Conservation (phyloP, 169 alveolate genomes). For the Theileria luwenshuni region DNA sequence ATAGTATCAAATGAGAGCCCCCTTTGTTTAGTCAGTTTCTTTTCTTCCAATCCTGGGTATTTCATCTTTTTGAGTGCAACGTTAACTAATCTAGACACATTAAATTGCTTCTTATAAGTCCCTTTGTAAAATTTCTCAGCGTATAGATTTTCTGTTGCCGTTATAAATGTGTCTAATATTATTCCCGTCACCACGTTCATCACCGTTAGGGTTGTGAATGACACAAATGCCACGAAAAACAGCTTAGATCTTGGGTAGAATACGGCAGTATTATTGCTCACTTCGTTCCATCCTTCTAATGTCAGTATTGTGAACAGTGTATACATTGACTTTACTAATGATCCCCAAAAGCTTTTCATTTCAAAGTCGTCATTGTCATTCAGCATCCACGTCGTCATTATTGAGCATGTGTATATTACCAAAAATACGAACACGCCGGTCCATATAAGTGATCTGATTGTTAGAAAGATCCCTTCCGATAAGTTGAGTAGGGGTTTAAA, state of each 20-base stretch:
- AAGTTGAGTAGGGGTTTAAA: slow-evolving; percentile 14
- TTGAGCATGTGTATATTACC: slow-evolving; percentile 50
- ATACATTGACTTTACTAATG: slow-evolving; percentile 68
- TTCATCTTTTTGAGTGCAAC: too few species aligned
- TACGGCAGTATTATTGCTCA: slow-evolving; percentile 68
- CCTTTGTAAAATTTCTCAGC: slow-evolving; percentile 29
- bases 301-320: slow-evolving; percentile 73
- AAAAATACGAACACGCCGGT: slow-evolving; percentile 43
- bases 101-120: slow-evolving; percentile 8
- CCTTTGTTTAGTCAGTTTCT: too few species aligned
- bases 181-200: slow-evolving; percentile 75
- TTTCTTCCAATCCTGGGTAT: too few species aligned
- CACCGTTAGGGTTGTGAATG: slow-evolving; percentile 71
- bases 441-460: slow-evolving; percentile 49
- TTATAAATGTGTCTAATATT: slow-evolving; percentile 42
- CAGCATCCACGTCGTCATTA: slow-evolving; percentile 52
- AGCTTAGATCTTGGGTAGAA: slow-evolving; percentile 64
- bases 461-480: slow-evolving; percentile 44
- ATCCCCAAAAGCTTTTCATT: slow-evolving; percentile 71
- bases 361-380: slow-evolving; percentile 64
- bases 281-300: slow-evolving; percentile 78
- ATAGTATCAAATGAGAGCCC: too few species aligned
- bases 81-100: background rate
- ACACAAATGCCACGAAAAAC: slow-evolving; percentile 69
- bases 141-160: slow-evolving; percentile 30